Base-by-base conservation (phyloP, 2,329 filamentous ascomycete genomes). In the Fusarium udum region DNA sequence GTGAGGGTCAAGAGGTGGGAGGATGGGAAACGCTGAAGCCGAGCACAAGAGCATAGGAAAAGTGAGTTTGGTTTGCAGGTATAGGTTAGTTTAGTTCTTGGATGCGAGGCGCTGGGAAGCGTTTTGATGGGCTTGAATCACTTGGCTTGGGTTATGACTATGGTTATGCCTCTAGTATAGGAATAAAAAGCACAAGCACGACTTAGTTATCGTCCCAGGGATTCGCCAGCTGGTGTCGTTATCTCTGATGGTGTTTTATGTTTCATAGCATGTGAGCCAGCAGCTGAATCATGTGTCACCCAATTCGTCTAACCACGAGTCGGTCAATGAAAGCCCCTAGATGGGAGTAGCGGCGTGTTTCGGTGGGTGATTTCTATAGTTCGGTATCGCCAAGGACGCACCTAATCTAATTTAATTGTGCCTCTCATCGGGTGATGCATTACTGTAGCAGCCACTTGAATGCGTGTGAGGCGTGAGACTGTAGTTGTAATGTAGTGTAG, bases 21-120 rank as follows among this genome's bases (percentile, higher is more conserved):
- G 84, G 86, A 28, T 90, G 88, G 87, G 87, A 89, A 75, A 86
- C 87, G 9, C 75, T 90, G 76, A 87, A 87, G 77, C 88, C 88
- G 32, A 83, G 78, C 60, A 78, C 78, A 42, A 74, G 74, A 53
- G 61, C 73, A 63, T 75, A 69, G 61, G 18, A 43, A 49, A 42
- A 34, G 18, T 58, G 34, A 36, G n/a, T n/a, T 55, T 51, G 43
- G 13, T 52, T 69, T 51, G 48, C 26, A 32, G 59, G 22, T 39
- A 36, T 36, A 57, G 34, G 22, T 28, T 58, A 28, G 32, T 28
- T 16, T 56, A 45, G 53, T 53, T 31, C 26, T 69, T 69, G 49
- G 49, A 49, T 69, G 46, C 61, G 36, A 46, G 73, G 67, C 71
- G 73, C 69, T 62, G 58, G 26, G 26, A 68, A 72, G 65, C 31